These are phyloP conservation scores for Scytalidium sp. DNA, from an alignment of 2,329 filamentous ascomycete genomes.

Conservation along the genomic window DNA sequence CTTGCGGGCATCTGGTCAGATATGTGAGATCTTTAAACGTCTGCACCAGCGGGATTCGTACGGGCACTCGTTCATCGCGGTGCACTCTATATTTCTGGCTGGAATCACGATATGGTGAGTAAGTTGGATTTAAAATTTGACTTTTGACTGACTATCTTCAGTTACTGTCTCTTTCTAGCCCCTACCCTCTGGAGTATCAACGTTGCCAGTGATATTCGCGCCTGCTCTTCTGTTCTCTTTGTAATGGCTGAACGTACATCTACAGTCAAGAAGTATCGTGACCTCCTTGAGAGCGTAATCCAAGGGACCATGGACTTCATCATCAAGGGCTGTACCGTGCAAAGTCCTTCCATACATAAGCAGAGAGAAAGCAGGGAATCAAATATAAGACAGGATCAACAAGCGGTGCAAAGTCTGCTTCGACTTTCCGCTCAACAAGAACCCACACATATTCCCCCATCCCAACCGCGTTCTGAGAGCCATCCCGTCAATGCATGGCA, in stretches of 20 bases:
- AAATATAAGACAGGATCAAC: not conserved
- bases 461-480: not conserved
- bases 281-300: conserved; percentile 38
- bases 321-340: conserved; percentile 1
- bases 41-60: conserved; percentile 33
- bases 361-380: not conserved
- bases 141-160: conserved; percentile 3
- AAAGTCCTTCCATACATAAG: not conserved
- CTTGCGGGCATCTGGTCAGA: conserved; percentile 30
- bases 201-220: conserved; percentile 25
- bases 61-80: conserved; percentile 35
- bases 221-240: conserved; percentile 41
- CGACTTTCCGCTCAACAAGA: not conserved
- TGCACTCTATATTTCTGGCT: conserved; percentile 36
- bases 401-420: conserved; percentile 1
- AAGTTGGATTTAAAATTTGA: not conserved
- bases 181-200: conserved; percentile 22
- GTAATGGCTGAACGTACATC: conserved; percentile 43
- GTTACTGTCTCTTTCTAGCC: conserved; percentile 22
- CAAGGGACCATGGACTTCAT: conserved; percentile 37
- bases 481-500: not conserved
- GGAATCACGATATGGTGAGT: conserved; percentile 29
- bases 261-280: conserved; percentile 40
- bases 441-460: not conserved
- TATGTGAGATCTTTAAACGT: conserved; percentile 35